Evolutionary conservation across 2,329 filamentous ascomycete species (phyloP).

Genomic region (Ascochyta rabiei): DNA sequence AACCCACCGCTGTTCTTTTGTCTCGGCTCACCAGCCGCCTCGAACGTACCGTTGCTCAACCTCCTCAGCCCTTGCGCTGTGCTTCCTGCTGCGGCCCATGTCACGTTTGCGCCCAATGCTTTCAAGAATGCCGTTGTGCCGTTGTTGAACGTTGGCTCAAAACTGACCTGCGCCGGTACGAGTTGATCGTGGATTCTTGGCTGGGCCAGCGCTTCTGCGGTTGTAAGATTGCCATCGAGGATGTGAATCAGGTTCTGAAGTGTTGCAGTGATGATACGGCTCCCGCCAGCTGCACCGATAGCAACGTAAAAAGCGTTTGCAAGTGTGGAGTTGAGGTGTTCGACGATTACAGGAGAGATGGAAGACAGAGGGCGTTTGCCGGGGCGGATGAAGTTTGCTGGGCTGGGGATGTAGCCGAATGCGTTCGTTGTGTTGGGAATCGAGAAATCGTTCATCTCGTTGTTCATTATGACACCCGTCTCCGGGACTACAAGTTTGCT

Average conservation of each 20-base stretch:
- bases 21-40: conserved; percentile 77
- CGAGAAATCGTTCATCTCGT: conserved; percentile 67
- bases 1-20: conserved; percentile 73
- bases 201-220: conserved; percentile 65
- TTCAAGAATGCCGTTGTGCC: conserved; percentile 67
- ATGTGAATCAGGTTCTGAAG: conserved; percentile 76
- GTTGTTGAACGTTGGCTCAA: conserved; percentile 74
- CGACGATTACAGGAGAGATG: conserved; percentile 79
- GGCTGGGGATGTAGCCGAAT: conserved; percentile 83
- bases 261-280: conserved; percentile 80
- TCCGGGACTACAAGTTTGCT: conserved; percentile 77
- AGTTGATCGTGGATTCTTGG: conserved; percentile 84
- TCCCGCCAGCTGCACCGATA: conserved; percentile 80
- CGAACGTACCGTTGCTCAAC: conserved; percentile 70
- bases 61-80: conserved; percentile 73
- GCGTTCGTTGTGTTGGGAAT: conserved; percentile 78
- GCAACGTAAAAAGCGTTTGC: conserved; percentile 63
- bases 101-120: conserved; percentile 72
- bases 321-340: conserved; percentile 62
- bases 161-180: conserved; percentile 69
- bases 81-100: conserved; percentile 70
- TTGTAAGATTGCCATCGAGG: conserved; percentile 68
- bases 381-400: conserved; percentile 80
- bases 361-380: conserved; percentile 84
- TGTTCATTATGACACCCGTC: conserved; percentile 78